A percentile compares a stretch with the other conserved stretches of the same genome.
These are phyloP conservation scores for Halenospora varia DNA, from an alignment of 495 filamentous ascomycete species.

Conservation along the genomic window DNA sequence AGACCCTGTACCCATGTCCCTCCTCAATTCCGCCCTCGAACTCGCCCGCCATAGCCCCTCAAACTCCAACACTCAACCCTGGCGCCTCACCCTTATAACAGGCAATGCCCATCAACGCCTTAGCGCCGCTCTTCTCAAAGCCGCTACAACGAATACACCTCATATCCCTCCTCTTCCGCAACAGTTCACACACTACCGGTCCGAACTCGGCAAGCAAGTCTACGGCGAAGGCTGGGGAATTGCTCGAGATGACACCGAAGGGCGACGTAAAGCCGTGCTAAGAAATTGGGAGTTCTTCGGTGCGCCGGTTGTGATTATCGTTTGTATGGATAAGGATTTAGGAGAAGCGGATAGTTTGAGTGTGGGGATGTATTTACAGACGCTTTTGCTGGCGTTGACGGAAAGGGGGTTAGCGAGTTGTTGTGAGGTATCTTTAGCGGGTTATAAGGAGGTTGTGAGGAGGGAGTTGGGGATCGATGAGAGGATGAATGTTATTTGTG, in stretches of 20 bases:
- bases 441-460: slow-evolving; percentile 14
- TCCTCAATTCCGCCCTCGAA: slow-evolving; percentile 11
- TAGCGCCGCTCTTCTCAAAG: background rate
- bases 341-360: background rate
- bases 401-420: slow-evolving; percentile 15
- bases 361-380: slow-evolving; percentile 22
- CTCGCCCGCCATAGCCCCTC: slow-evolving; percentile 18
- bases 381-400: slow-evolving; percentile 16
- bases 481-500: slow-evolving; percentile 13
- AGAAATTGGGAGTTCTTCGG: slow-evolving; percentile 25
- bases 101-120: background rate
- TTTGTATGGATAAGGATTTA: slow-evolving; percentile 16
- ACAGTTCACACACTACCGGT: slow-evolving; percentile 9
- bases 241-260: slow-evolving; percentile 9
- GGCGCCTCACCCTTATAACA: slow-evolving; percentile 16
- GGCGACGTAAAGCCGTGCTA: slow-evolving; percentile 10
- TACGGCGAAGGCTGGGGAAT: slow-evolving; percentile 21
- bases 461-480: slow-evolving; percentile 9
- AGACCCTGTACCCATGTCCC: background rate
- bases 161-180: slow-evolving; percentile 3
- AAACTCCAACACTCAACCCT: slow-evolving; percentile 23
- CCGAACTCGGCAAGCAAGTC: slow-evolving; percentile 15
- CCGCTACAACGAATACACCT: background rate
- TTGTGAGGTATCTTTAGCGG: slow-evolving; percentile 15
- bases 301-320: slow-evolving; percentile 12